Evolutionary conservation across 129 eudicot genomes (phyloP), one percentile per base, ranked within the genome.

Genomic region (Arctium minus): DNA sequence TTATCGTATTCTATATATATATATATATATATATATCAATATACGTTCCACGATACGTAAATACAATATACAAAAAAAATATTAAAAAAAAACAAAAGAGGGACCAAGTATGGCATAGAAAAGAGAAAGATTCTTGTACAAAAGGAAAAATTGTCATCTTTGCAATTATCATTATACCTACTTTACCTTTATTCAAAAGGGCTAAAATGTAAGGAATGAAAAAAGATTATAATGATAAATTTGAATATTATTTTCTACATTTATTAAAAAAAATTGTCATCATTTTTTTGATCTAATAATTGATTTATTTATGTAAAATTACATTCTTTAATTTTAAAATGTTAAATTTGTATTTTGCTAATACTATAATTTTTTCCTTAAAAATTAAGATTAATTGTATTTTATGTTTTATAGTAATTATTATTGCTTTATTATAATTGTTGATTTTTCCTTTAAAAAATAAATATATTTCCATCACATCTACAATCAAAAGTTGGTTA

Each of bases 161-260:
- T 81, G 79, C 81, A 79, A 72, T 85, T 86, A 90, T 88, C 82
- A 90, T 88, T 60, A 79, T 80, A 86, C 79, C 56, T 35, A 18
- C 89, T 83, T 86, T 82, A 39, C 76, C 89, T 88, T 86, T 83
- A 76, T 56, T 76, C 37, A 80, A 74, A 65, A 72, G 76, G 13
- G 79, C 22, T 78, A 78, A 72, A 83, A 56, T 56, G 27, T 27
- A 56, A 56, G 65, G 17, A 56, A 56, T 15, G 27, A 17, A 17
- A 17, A 56, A 1, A 0, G 17, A 56, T 15, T 56, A 56, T 56
- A 56, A 56, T 56, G 27, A 56, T n/a, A 17, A 17, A 15, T 50
- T 56, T 56, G 62, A 50, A 50, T 11, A 12, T 50, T 2, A 3
- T 10, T 48, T 48, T 48, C 11, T 2, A 10, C 6, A 12, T 9